Conservation (phyloP, 441 rosid species). For the Hura crepitans region DNA sequence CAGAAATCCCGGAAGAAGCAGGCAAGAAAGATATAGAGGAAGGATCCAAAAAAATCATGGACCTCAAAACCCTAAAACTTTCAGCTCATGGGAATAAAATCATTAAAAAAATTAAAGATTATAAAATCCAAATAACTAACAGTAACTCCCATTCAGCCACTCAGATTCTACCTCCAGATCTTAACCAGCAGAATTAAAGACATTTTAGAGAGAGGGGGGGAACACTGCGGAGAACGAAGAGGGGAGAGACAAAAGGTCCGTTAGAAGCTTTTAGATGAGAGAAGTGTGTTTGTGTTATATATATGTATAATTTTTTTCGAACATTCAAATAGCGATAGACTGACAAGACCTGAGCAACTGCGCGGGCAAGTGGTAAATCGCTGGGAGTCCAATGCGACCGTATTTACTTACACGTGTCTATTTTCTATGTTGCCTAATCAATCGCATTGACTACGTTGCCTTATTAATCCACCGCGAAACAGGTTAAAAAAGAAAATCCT, state of each 20-base stretch:
- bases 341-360: slow-evolving; percentile 23
- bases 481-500: too few relatives aligned
- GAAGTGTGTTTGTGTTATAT: neutral
- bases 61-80: slow-evolving; percentile 7
- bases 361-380: slow-evolving; percentile 41
- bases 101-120: neutral
- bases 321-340: slow-evolving; percentile 46
- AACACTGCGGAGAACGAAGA: neutral
- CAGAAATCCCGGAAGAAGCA: slow-evolving; percentile 26
- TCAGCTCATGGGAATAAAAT: neutral
- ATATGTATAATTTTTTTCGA: slow-evolving; percentile 46
- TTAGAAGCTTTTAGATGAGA: slow-evolving; percentile 8
- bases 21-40: slow-evolving; percentile 22
- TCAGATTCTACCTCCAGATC: slow-evolving; percentile 26
- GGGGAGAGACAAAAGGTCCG: slow-evolving; percentile 11
- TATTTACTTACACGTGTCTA: neutral
- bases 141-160: neutral
- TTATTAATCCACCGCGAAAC: too few relatives aligned
- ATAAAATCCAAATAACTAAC: neutral
- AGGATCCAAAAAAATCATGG: slow-evolving; percentile 28
- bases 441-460: neutral
- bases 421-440: slow-evolving; percentile 1
- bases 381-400: neutral
- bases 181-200: neutral
- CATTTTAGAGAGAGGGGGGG: neutral